phyloP scores from a whole-genome alignment of 2,329 filamentous ascomycete species.

The Fusarium secorum region DNA sequence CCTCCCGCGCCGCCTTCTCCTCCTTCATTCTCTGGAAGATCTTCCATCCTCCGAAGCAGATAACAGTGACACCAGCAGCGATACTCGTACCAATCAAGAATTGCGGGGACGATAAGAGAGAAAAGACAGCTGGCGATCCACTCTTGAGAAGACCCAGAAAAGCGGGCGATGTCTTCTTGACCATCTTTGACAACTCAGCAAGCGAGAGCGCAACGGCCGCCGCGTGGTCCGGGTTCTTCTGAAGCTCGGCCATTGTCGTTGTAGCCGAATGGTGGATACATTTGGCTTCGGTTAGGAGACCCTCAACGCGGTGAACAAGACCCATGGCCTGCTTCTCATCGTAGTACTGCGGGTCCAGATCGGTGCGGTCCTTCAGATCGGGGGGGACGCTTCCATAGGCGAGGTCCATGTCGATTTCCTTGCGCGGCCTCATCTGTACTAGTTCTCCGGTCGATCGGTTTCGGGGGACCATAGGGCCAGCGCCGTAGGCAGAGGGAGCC shows the following conservation, averaged over 20 bases:
- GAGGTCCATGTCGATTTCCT: conserved; percentile 85
- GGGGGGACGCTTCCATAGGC: conserved; percentile 87
- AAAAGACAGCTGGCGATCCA: conserved; percentile 85
- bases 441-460: conserved; percentile 52
- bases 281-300: conserved; percentile 83
- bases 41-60: conserved; percentile 96
- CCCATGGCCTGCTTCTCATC: conserved; percentile 62
- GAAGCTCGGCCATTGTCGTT: conserved; percentile 77
- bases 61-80: conserved; percentile 89
- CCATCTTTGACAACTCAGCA: conserved; percentile 85
- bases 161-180: conserved; percentile 83
- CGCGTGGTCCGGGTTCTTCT: conserved; percentile 82
- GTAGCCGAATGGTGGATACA: conserved; percentile 86
- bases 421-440: conserved; percentile 40
- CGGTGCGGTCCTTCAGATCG: conserved; percentile 62
- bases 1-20: conserved; percentile 44
- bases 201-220: conserved; percentile 93
- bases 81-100: conserved; percentile 93
- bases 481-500: conserved; percentile 36
- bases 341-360: conserved; percentile 58
- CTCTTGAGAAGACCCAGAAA: conserved; percentile 79
- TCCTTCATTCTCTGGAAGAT: conserved; percentile 86
- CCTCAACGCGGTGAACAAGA: conserved; percentile 78
- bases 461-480: conserved; percentile 46
- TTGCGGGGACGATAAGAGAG: conserved; percentile 85